A percentile compares a stretch with the other conserved stretches of the same genome.
phyloP scores from a whole-genome alignment of 2,329 filamentous ascomycete genomes.

The Fusarium sp. region DNA sequence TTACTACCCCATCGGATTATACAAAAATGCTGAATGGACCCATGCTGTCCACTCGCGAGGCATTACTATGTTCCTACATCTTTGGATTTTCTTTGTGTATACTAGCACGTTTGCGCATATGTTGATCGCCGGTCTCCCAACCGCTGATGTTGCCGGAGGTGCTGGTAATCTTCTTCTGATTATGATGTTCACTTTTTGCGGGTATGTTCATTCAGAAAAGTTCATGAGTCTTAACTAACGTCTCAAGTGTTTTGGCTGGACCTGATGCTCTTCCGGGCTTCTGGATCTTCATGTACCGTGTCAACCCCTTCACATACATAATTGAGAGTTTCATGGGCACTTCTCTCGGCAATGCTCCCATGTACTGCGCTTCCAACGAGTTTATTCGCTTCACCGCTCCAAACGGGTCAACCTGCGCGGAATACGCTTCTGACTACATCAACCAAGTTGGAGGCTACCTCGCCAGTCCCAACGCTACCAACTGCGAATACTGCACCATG shows the following conservation, averaged over 20 bases:
- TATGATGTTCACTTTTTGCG: slow-evolving; percentile 71
- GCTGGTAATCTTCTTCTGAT: slow-evolving; percentile 56
- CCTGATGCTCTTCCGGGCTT: slow-evolving; percentile 73
- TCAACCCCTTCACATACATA: slow-evolving; percentile 81
- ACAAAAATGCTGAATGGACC: slow-evolving; percentile 66
- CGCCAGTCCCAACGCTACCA: slow-evolving; percentile 15
- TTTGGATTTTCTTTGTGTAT: slow-evolving; percentile 74
- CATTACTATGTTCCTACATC: slow-evolving; percentile 71
- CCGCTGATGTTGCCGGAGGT: no score
- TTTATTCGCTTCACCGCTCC: slow-evolving; percentile 71
- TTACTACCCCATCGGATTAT: slow-evolving; percentile 76
- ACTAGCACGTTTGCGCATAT: slow-evolving; percentile 74
- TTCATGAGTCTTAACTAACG: slow-evolving; percentile 23
- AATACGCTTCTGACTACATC: slow-evolving; percentile 67
- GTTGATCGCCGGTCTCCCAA: slow-evolving; percentile 56
- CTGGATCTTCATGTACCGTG: slow-evolving; percentile 82
- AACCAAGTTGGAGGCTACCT: slow-evolving; percentile 60
- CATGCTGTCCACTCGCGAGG: slow-evolving; percentile 61
- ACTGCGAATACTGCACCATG: slow-evolving; percentile 60
- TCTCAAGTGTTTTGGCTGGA: slow-evolving; percentile 66
- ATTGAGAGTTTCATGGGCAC: slow-evolving; percentile 74
- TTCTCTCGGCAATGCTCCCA: slow-evolving; percentile 69
- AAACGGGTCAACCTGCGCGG: slow-evolving; percentile 62
- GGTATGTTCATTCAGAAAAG: slow-evolving; percentile 61
- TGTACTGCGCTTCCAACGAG: slow-evolving; percentile 74